Percentiles rank a stretch among this genome's conserved stretches.
Evolutionary conservation across 768 basidiomycete species (phyloP).

Genomic region (Rhizopogon salebrosus): DNA sequence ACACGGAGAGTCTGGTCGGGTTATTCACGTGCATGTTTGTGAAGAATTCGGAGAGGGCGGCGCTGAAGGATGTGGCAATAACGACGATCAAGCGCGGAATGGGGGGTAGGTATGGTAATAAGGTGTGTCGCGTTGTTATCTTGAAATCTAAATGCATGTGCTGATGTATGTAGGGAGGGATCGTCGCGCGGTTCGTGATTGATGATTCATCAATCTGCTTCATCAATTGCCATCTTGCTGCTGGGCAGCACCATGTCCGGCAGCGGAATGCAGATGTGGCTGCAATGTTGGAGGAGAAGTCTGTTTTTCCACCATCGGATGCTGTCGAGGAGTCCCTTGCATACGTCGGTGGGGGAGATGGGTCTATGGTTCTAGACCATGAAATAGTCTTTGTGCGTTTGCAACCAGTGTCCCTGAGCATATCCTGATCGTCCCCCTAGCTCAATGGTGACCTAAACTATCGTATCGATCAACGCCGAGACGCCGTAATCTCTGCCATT

Average conservation of each 20-base stretch:
- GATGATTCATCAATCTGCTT: slow-evolving; percentile 93
- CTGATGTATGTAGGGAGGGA: slow-evolving; percentile 61
- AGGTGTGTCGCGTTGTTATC: slow-evolving; percentile 46
- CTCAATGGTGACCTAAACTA: slow-evolving; percentile 96
- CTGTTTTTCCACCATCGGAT: slow-evolving; percentile 49
- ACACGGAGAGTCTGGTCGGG: slow-evolving; percentile 88
- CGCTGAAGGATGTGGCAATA: slow-evolving; percentile 66
- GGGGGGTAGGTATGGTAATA: slow-evolving; percentile 91
- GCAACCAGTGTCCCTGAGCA: neutral
- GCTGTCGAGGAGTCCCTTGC: slow-evolving; percentile 51
- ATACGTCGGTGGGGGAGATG: slow-evolving; percentile 89
- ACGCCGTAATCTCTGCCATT: slow-evolving; percentile 69
- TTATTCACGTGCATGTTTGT: slow-evolving; percentile 74
- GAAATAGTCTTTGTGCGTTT: slow-evolving; percentile 77
- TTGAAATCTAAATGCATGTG: neutral
- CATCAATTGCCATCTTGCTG: slow-evolving; percentile 97
- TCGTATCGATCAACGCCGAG: slow-evolving; percentile 90
- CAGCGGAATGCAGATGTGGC: slow-evolving; percentile 85
- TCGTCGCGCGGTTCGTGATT: slow-evolving; percentile 83
- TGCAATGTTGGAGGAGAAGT: slow-evolving; percentile 79
- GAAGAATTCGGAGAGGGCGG: slow-evolving; percentile 56
- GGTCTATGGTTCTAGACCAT: slow-evolving; percentile 90
- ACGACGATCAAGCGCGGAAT: slow-evolving; percentile 88
- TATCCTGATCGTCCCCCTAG: slow-evolving; percentile 30
- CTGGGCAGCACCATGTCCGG: slow-evolving; percentile 79